Base-by-base conservation (phyloP, 2,329 filamentous ascomycete genomes). In the Hymenoscyphus fructigenus region DNA sequence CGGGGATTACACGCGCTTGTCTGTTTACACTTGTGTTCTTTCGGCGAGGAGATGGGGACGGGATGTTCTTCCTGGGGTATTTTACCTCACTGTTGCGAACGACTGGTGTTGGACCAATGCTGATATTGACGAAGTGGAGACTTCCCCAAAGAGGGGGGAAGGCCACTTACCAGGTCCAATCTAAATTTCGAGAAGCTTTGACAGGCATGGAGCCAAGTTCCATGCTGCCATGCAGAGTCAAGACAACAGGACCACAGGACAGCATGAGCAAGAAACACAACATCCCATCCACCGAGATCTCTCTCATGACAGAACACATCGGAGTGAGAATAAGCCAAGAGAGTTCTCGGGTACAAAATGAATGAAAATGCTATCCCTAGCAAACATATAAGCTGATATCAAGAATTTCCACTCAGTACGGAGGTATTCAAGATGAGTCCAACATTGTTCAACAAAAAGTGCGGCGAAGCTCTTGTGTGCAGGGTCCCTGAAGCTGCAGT, bases 1-100 rank as follows among this genome's bases (percentile, higher is more conserved):
- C 65, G 62, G 23, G 59, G 62, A 63, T 61, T 59, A 15, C 29
- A 65, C 57, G 38, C 47, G 23, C 20, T 59, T 60, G 56, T 9
- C 36, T 29, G 20, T 26, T 57, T 57, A 58, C 29, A 4, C 44
- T 53, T 59, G 58, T 26, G 20, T 17, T n/a, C 32, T 56, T 44
- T 59, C 34, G 36, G 36, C 41, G 62, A 26, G 20, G 5, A 36
- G 32, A 61, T 23, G 23, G 50, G 38, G 59, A 32, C 17, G 28
- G 56, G 34, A 12, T 36, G 34, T 36, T 36, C 34, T 36, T 14
- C 34, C 34, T 36, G 34, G 34, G 34, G 9, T 36, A 14, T 2
- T 12, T 15, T 36, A 36, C 34, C 34, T 36, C 34, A 6, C 7
- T 12, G 28, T 32, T 55, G 38, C 50, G 23, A 64, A 62, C 15